Conservation (phyloP, 2,329 filamentous ascomycete species). For the Cladosporium austrohemisphaericum region DNA sequence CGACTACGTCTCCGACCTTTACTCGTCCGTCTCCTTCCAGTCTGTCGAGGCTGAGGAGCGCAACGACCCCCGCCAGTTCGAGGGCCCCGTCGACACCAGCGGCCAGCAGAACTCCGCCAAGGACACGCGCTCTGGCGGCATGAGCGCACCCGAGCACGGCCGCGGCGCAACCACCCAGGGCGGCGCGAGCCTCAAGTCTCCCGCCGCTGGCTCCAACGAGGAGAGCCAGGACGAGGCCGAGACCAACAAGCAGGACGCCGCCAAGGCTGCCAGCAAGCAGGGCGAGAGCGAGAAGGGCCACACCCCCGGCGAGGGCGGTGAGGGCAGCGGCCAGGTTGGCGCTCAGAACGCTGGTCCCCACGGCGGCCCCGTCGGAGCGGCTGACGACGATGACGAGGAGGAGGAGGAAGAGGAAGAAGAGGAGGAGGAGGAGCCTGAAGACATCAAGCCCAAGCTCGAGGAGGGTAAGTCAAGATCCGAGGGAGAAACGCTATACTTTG, state of each 20-base stretch:
- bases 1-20: conserved; percentile 62
- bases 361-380: conserved; percentile 33
- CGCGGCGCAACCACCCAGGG: conserved; percentile 33
- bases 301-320: conserved; percentile 27
- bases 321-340: conserved; percentile 27
- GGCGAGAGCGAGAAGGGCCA: conserved; percentile 25
- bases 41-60: conserved; percentile 60
- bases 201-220: conserved; percentile 42
- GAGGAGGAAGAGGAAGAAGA: conserved; percentile 65
- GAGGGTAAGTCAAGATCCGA: conserved; percentile 65
- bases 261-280: conserved; percentile 25
- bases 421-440: conserved; percentile 77
- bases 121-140: conserved; percentile 23
- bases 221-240: conserved; percentile 41
- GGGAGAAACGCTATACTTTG: not conserved
- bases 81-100: conserved; percentile 45
- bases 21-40: conserved; percentile 61
- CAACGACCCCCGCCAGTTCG: conserved; percentile 46
- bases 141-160: conserved; percentile 29
- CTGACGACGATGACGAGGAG: conserved; percentile 49
- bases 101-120: conserved; percentile 39
- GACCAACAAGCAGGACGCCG: conserved; percentile 41
- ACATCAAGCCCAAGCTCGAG: conserved; percentile 76
- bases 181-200: conserved; percentile 36
- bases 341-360: conserved; percentile 24